Base-by-base conservation (phyloP, 176 grass and related monocot species). In the Cocos nucifera region DNA sequence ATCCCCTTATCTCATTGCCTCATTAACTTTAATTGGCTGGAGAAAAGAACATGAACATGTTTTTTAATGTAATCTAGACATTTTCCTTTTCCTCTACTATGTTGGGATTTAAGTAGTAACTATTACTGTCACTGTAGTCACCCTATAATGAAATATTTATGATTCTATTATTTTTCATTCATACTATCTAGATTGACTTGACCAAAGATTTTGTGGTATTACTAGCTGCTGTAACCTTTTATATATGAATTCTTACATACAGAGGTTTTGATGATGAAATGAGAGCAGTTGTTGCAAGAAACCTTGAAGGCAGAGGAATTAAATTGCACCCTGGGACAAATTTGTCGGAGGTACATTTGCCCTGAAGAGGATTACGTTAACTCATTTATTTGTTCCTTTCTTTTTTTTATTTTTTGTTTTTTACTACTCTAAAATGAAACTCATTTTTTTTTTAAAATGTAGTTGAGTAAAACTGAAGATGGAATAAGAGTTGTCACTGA, bases 181-280 rank as follows among this genome's bases (percentile, higher is more conserved):
- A 44, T 1, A 44, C 10, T 12, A 44, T 10, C 35, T 44, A 12
- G 35, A 14, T 44, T 44, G 35, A 14, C 7, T 44, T 44, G 35
- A 9, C 35, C 35, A 39, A 44, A 44, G 35, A 44, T 44, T 44
- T 44, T 10, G 10, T 14, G 2, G 16, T 66, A 53, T 67, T 54
- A 18, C 49, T 16, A 19, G 17, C 62, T 32, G 3, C 50, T 78
- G 28, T 63, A 17, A 27, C 69, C 19, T 62, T 21, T 23, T 21
- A 10, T 65, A 0, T 23, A 3, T 14, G 23, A 51, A 5, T 58
- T 16, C 54, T 30, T 18, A 15, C 25, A 19, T 54, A 27, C 72
- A 96, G 93, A 75, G 93, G 93, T 52, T 97, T 91, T 57, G 93
- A 91, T 85, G 84, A 97, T 58, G 93, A 91, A 81, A 91, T 97